phyloP scores from a whole-genome alignment of 768 basidiomycete species.

The Termitomyces sp. region DNA sequence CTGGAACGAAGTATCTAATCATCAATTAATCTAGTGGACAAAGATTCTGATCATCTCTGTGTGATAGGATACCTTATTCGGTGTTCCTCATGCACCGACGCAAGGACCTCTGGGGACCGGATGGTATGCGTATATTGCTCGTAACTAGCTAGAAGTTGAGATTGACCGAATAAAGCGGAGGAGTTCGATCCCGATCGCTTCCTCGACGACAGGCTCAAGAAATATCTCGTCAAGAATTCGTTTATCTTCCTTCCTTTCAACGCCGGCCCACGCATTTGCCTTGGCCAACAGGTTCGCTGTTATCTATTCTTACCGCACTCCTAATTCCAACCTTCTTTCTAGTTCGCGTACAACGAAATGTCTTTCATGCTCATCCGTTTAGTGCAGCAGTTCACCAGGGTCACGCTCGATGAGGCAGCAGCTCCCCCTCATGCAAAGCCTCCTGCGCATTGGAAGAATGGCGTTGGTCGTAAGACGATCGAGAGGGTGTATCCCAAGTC shows the following conservation, averaged over 20 bases:
- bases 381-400: slow-evolving; percentile 52
- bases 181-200: slow-evolving; percentile 74
- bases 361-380: slow-evolving; percentile 64
- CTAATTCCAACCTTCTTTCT: neutral
- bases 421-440: slow-evolving; percentile 43
- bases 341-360: slow-evolving; percentile 61
- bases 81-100: slow-evolving; percentile 66
- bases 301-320: neutral
- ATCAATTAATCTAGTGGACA: neutral
- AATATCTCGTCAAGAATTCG: slow-evolving; percentile 58
- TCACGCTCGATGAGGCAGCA: slow-evolving; percentile 44
- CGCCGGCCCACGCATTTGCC: slow-evolving; percentile 56
- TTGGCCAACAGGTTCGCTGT: slow-evolving; percentile 48
- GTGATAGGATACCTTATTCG: slow-evolving; percentile 43
- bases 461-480: slow-evolving; percentile 42
- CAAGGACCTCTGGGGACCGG: slow-evolving; percentile 69
- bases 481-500: slow-evolving; percentile 51
- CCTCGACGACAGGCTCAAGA: slow-evolving; percentile 59
- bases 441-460: slow-evolving; percentile 43
- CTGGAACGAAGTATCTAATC: slow-evolving; percentile 39
- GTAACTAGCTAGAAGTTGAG: neutral
- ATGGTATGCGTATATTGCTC: slow-evolving; percentile 38
- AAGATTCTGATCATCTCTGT: neutral
- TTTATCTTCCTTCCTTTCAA: slow-evolving; percentile 74
- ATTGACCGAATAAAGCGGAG: slow-evolving; percentile 36